A percentile compares a stretch with the other conserved stretches of the same genome.
Evolutionary conservation across 306 rosid species (phyloP).

Genomic region (Lupinus albus): DNA sequence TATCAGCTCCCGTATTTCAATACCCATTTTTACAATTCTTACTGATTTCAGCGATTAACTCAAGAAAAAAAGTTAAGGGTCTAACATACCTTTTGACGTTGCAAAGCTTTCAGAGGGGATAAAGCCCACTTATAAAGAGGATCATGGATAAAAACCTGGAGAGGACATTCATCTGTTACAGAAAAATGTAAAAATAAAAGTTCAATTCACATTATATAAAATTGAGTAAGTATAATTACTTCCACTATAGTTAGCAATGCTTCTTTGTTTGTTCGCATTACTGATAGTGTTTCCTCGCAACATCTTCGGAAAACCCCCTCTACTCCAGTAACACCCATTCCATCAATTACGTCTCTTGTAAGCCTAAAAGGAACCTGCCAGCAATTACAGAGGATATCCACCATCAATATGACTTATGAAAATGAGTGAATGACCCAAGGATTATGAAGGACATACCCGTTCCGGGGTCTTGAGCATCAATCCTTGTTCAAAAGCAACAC

Average conservation of each 20-base stretch:
- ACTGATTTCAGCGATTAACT: constrained; percentile 17
- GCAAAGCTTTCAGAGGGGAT: constrained; percentile 94
- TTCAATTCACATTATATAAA: constrained; percentile 21
- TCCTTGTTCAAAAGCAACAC: constrained; percentile 98
- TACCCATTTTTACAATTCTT: constrained; percentile 22
- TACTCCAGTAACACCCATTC: constrained; percentile 92
- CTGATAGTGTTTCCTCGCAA: constrained; percentile 93
- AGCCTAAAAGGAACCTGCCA: constrained; percentile 90
- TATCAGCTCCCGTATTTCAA: background rate
- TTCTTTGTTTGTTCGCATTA: constrained; percentile 92
- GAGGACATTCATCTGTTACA: constrained; percentile 32
- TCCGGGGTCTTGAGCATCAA: constrained; percentile 98
- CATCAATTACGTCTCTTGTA: constrained; percentile 88
- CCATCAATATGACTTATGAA: constrained; percentile 26
- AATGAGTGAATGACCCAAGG: constrained; percentile 25
- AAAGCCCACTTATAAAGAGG: constrained; percentile 97
- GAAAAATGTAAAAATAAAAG: constrained; percentile 21
- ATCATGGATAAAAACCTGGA: constrained; percentile 94
- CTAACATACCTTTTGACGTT: constrained; percentile 84
- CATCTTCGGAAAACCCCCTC: constrained; percentile 98
- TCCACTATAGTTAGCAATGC: constrained; percentile 88
- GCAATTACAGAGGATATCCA: constrained; percentile 33
- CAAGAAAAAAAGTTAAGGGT: constrained; percentile 18
- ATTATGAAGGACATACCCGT: constrained; percentile 57
- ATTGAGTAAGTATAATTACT: constrained; percentile 48